phyloP scores from a whole-genome alignment of 805 yeast genomes.

The Sungouiella thailandica region DNA sequence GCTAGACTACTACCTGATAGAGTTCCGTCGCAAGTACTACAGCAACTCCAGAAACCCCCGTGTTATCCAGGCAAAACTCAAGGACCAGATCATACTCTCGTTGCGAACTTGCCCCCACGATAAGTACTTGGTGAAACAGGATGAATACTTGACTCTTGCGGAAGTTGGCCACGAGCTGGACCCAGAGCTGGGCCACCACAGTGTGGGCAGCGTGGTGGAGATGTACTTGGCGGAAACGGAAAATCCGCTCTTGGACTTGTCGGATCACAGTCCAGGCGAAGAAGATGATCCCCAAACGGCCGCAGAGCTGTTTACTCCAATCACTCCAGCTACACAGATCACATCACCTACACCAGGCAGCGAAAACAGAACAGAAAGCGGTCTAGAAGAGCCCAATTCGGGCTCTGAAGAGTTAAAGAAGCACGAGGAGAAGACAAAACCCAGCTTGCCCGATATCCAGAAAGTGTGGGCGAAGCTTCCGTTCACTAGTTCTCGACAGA shows the following conservation, averaged over 20 bases:
- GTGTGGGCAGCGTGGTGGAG: slow-evolving; percentile 9
- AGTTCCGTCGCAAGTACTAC: slow-evolving; percentile 35
- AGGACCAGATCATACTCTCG: slow-evolving; percentile 29
- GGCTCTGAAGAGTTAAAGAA: background rate
- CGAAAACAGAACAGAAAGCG: too few species aligned
- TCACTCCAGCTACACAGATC: background rate
- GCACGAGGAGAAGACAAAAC: background rate
- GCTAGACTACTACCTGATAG: slow-evolving; percentile 27
- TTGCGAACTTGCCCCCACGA: slow-evolving; percentile 35
- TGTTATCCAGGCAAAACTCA: slow-evolving; percentile 32
- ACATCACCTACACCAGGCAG: background rate
- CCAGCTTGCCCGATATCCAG: background rate
- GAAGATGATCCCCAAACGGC: background rate
- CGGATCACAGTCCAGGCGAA: background rate
- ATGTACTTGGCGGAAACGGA: slow-evolving; percentile 4
- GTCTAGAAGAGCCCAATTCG: background rate
- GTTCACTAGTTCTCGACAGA: background rate
- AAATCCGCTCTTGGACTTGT: background rate
- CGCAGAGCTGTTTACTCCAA: background rate
- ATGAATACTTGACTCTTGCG: slow-evolving; percentile 26
- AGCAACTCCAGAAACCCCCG: slow-evolving; percentile 32
- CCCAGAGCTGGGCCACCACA: too few species aligned
- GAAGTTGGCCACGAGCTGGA: slow-evolving; percentile 5
- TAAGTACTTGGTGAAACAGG: slow-evolving; percentile 25
- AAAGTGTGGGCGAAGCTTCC: background rate